A percentile compares a stretch with the other conserved stretches of the same genome.
phyloP scores from a whole-genome alignment of 225 moss, liverwort and hornwort genomes.

The Antitrichia curtipendula region DNA sequence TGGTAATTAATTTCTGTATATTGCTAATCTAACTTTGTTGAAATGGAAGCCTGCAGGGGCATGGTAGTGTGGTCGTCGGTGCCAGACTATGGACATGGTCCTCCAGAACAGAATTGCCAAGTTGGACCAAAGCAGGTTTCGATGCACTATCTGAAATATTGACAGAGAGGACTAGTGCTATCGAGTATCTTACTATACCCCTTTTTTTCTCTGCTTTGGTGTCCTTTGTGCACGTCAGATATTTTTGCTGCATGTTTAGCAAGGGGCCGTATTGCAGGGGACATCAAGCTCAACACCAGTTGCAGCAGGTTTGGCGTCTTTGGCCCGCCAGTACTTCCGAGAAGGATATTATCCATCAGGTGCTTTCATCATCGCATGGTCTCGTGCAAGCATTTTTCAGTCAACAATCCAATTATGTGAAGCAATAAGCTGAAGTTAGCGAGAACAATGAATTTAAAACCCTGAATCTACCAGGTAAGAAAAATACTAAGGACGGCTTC shows the following conservation, averaged over 20 bases:
- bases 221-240: neutral
- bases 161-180: neutral
- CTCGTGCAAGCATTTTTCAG: neutral
- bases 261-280: constrained; percentile 11
- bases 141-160: neutral
- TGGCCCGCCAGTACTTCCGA: constrained; percentile 48
- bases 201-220: neutral
- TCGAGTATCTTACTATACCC: neutral
- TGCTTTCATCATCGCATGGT: neutral
- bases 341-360: constrained; percentile 69
- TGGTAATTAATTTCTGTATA: neutral
- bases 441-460: neutral
- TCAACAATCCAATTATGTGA: neutral
- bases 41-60: constrained; percentile 22
- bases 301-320: constrained; percentile 41
- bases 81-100: constrained; percentile 9
- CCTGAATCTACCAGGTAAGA: constrained; percentile 13
- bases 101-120: constrained; percentile 21
- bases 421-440: neutral
- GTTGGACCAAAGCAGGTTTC: constrained; percentile 42
- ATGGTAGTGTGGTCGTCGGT: constrained; percentile 58
- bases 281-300: constrained; percentile 63
- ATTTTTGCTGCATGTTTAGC: neutral
- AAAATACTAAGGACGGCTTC: constrained; percentile 19
- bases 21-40: neutral